Base-by-base conservation (phyloP, 352 stramenopile species). In the Phytopythium cucurbitacearum region DNA sequence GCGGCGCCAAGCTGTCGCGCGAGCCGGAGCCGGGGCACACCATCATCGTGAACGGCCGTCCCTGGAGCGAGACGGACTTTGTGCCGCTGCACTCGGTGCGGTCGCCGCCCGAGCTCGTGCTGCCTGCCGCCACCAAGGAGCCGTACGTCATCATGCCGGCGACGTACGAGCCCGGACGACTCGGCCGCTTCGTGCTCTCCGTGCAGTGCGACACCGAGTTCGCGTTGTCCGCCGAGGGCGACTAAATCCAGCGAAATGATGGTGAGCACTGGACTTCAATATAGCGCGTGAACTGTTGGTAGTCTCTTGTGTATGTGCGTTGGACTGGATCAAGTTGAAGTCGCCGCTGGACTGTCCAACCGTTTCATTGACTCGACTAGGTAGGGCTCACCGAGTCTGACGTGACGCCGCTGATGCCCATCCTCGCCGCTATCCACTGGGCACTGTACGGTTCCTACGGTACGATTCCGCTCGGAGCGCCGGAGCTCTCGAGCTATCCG, bases 201-300 rank as follows among this genome's bases (percentile, higher is more conserved):
- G 87, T 97, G 40, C 70, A 87, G 48, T 86, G 79, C 59, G 84
- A 96, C 59, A 70, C 69, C 34, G 85, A 95, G 39, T 97, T 96
- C 47, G 71, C 73, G 38, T 71, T 96, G 6, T 65, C 67, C 6
- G 53, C 58, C 10, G 69, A 80, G 11, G n/a, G 59, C 9, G 64
- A 74, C 42, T 77, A 63, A 33, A 34, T 15, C 8, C 7, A 60
- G 21, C 2, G 21, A 28, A 28, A 1, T 28, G 21, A 2, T 28
- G 2, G 21, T 28, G 21, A 28, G 21, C 21, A 28, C 21, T 28
- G 21, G 21, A 28, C 21, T 28, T 28, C 21, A 28, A 28, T 28
- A 28, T 28, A 28, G 21, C 2, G 21, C 21, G 21, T 28, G 21
- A 28, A 28, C 1, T 28, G 2, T 28, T 28, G 21, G 21, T 28